Percentiles rank a stretch among this genome's conserved stretches.
Conservation (phyloP, 2,329 filamentous ascomycete genomes). For the Claviceps lovelessii region DNA sequence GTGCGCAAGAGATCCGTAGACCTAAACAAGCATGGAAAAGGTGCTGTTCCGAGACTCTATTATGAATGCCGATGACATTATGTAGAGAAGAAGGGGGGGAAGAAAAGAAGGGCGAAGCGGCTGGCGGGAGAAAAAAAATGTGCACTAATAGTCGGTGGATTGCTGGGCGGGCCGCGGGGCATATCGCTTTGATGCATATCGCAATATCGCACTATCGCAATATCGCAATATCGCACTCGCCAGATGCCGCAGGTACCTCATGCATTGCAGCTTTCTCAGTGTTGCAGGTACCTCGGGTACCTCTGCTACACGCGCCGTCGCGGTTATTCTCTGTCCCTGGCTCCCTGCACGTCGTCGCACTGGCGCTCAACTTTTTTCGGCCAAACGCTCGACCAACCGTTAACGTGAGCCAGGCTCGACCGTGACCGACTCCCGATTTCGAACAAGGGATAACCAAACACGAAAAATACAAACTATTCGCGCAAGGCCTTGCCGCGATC, state of each 20-base stretch:
- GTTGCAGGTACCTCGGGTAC: neutral
- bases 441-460: neutral
- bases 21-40: conserved; percentile 82
- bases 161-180: neutral
- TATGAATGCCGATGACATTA: conserved; percentile 81
- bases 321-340: neutral
- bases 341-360: neutral
- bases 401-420: neutral
- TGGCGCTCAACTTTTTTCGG: neutral
- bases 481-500: neutral
- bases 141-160: neutral
- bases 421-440: neutral
- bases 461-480: neutral
- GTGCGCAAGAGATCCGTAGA: conserved; percentile 81
- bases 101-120: conserved; percentile 12
- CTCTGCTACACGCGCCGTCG: neutral
- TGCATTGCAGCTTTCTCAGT: no score
- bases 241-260: neutral
- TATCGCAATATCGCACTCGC: conserved; percentile 1
- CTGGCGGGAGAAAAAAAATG: conserved; percentile 13
- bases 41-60: conserved; percentile 99
- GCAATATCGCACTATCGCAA: neutral
- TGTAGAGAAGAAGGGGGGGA: conserved; percentile 27
- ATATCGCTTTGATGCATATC: conserved; percentile 16
- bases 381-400: neutral